Conservation (phyloP, 305 asterid genomes). For the Solanum aculeatissimum region DNA sequence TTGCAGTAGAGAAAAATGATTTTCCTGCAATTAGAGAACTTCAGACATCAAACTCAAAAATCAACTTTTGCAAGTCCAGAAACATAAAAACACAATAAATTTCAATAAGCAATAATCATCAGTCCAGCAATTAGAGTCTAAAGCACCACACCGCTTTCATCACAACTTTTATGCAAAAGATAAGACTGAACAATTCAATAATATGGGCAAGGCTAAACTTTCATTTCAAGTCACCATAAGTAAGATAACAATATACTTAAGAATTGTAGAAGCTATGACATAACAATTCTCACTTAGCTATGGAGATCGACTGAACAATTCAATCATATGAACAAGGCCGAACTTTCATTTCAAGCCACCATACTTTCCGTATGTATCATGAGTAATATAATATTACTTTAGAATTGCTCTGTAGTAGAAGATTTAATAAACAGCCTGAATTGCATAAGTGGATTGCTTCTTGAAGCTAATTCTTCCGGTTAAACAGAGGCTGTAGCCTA, state of each 20-base stretch:
- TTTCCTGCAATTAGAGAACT: slow-evolving; percentile 24
- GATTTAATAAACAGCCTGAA: background rate
- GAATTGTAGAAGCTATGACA: background rate
- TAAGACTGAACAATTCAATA: too few relatives aligned
- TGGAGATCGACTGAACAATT: background rate
- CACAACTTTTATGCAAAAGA: background rate
- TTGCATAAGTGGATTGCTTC: background rate
- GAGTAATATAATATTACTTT: background rate
- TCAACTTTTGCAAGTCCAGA: background rate
- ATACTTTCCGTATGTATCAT: background rate
- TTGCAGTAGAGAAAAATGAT: slow-evolving; percentile 50
- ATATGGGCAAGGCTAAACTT: too few relatives aligned
- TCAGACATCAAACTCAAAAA: background rate
- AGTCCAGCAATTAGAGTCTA: background rate
- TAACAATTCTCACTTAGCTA: background rate
- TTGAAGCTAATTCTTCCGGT: background rate
- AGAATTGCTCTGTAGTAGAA: background rate
- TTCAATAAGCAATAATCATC: background rate
- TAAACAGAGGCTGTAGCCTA: background rate
- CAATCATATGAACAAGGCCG: background rate
- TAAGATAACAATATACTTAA: too few relatives aligned
- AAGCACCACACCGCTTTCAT: background rate
- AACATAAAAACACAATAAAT: background rate
- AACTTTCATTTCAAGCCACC: background rate
- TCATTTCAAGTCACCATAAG: too few relatives aligned